Conservation (phyloP, 169 alveolate species). For the Fabrea salina region DNA sequence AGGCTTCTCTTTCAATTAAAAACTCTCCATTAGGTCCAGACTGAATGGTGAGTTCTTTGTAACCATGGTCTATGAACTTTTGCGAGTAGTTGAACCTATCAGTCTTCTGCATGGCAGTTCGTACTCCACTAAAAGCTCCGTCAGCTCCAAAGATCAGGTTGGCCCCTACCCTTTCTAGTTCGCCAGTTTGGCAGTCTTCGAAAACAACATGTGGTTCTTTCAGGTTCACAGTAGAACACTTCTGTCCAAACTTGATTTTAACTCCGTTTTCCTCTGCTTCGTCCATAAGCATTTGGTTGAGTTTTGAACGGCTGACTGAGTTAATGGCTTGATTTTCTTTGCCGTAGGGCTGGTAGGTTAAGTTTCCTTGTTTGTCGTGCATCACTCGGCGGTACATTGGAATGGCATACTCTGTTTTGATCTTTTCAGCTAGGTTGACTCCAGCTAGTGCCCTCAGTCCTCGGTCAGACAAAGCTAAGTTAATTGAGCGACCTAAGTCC, state of each 20-base stretch:
- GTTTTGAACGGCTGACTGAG: not conserved
- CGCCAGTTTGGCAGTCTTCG: too few species aligned
- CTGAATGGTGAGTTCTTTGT: slow-evolving; percentile 18
- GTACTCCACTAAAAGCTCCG: slow-evolving; percentile 28
- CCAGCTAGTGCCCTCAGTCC: too few species aligned
- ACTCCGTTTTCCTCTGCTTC: slow-evolving; percentile 21
- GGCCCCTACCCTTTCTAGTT: too few species aligned
- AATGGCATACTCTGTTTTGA: too few species aligned
- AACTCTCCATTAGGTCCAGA: not conserved
- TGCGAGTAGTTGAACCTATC: slow-evolving; percentile 24
- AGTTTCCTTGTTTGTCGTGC: slow-evolving; percentile 7
- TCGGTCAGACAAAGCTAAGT: too few species aligned
- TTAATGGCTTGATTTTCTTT: not conserved
- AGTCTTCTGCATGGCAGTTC: slow-evolving; percentile 1
- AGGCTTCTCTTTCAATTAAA: too few species aligned
- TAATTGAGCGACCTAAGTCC: too few species aligned
- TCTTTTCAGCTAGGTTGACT: too few species aligned
- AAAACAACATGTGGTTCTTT: too few species aligned
- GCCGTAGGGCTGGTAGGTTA: not conserved
- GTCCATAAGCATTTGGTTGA: not conserved
- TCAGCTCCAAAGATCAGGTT: slow-evolving; percentile 23
- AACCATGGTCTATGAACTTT: slow-evolving; percentile 20
- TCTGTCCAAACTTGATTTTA: not conserved
- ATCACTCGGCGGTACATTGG: slow-evolving; percentile 10
- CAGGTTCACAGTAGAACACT: too few species aligned